These are phyloP conservation scores for Cladorrhinum sp. DNA, from an alignment of 2,329 filamentous ascomycete species.

Conservation along the genomic window DNA sequence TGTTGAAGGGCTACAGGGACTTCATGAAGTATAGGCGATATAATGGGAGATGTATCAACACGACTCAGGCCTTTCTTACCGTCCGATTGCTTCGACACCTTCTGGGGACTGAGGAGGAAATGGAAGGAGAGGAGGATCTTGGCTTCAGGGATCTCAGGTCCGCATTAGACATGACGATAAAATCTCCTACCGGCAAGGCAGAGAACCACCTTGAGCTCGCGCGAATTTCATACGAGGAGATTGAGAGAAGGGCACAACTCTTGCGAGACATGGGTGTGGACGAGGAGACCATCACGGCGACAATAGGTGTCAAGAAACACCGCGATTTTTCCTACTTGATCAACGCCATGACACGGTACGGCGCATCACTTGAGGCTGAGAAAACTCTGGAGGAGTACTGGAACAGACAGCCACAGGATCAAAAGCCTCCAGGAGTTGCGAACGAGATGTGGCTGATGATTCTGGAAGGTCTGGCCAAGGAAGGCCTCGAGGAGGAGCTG, in stretches of 20 bases:
- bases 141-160: slow-evolving; percentile 42
- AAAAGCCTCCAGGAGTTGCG: slow-evolving; percentile 30
- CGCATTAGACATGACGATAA: slow-evolving; percentile 44
- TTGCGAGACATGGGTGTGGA: slow-evolving; percentile 21
- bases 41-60: slow-evolving; percentile 50
- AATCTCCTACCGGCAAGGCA: slow-evolving; percentile 40
- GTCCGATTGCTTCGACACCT: slow-evolving; percentile 51
- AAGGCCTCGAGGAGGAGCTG: slow-evolving; percentile 55
- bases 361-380: slow-evolving; percentile 52
- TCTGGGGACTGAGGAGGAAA: slow-evolving; percentile 54
- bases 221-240: slow-evolving; percentile 41
- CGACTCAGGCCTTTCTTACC: slow-evolving; percentile 63
- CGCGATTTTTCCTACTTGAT: slow-evolving; percentile 44
- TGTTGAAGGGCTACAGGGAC: slow-evolving; percentile 61
- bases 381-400: slow-evolving; percentile 41
- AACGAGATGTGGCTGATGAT: slow-evolving; percentile 44
- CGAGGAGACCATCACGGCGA: slow-evolving; percentile 24
- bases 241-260: slow-evolving; percentile 25
- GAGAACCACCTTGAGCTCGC: slow-evolving; percentile 48
- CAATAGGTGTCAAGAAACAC: slow-evolving; percentile 19
- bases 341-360: slow-evolving; percentile 51
- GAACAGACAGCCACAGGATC: slow-evolving; percentile 17
- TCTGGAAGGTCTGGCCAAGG: slow-evolving; percentile 58
- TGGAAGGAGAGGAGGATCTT: slow-evolving; percentile 33
- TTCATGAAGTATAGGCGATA: slow-evolving; percentile 54